Evolutionary conservation across 495 filamentous ascomycete species (phyloP), one percentile per base, ranked within the genome.

Genomic region (Hypoxylon intermedium): DNA sequence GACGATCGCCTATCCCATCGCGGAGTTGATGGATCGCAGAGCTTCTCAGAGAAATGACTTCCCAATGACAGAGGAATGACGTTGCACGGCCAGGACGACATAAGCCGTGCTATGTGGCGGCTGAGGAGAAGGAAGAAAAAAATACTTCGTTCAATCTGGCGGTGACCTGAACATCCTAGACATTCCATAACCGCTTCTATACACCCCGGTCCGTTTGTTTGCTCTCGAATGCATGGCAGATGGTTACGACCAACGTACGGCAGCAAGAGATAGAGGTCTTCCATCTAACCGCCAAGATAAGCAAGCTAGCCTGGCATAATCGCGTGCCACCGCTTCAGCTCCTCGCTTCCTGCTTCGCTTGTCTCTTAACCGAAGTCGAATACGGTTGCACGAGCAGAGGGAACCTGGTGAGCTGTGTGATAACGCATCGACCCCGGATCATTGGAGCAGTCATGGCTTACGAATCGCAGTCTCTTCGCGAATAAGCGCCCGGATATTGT

Each of bases 1-100:
- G 45, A 44, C 18, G 36, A 58, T 58, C 54, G 37, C 53, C 15
- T 19, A 11, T 28, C 24, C 13, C 42, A 3, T 15, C 15, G 11
- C 12, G 15, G 36, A 2, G 15, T 38, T 48, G 41, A 50, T 13
- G 50, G 21, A 58, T 37, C 2, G 9, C 20, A 16, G 33, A 36
- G 28, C 38, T 19, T 18, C 15, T 18, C 11, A 45, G 43, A 43
- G 31, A 19, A 28, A 36, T 36, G 18, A 31, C 23, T 34, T 11
- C 28, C 23, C 13, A 18, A 33, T 45, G 40, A 41, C 28, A 38
- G 43, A 23, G 12, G 36, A 40, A 54, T 65, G 61, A 65, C 61
- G 61, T 65, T 54, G 44, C 31, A 7, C 20, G 31, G 49, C 41
- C 48, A 24, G 50, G 40, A 49, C 48, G 34, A 15, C 50, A 53